Percentiles rank a stretch among this genome's conserved stretches.
These are phyloP conservation scores for Clonostachys rhizophaga DNA, from an alignment of 2,329 filamentous ascomycete species.

Conservation along the genomic window DNA sequence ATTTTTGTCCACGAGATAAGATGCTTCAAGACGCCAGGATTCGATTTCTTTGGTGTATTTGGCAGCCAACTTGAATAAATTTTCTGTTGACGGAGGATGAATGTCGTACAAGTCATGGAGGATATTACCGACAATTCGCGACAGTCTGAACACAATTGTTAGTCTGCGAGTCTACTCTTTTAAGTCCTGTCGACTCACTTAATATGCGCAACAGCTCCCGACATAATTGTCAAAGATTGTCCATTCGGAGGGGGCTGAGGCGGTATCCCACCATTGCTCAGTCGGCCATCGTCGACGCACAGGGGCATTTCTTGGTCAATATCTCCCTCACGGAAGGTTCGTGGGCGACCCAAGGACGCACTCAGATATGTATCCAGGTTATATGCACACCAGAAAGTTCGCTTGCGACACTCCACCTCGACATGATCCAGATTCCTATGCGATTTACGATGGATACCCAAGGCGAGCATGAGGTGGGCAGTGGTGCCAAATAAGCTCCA, in stretches of 20 bases:
- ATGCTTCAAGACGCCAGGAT: constrained; percentile 23
- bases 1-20: constrained; percentile 29
- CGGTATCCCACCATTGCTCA: constrained; percentile 12
- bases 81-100: constrained; percentile 15
- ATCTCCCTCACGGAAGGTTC: constrained; percentile 59
- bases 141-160: constrained; percentile 10
- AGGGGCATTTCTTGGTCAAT: constrained; percentile 59
- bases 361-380: constrained; percentile 61
- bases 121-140: constrained; percentile 23
- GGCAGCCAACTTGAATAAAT: constrained; percentile 17
- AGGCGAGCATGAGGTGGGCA: constrained; percentile 26
- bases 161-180: neutral
- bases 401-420: constrained; percentile 29
- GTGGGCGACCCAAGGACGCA: constrained; percentile 54
- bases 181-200: constrained; percentile 11
- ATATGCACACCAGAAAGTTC: constrained; percentile 61
- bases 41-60: constrained; percentile 20
- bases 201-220: constrained; percentile 23
- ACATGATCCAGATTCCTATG: constrained; percentile 16
- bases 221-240: constrained; percentile 15
- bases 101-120: constrained; percentile 27
- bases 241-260: neutral
- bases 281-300: constrained; percentile 46
- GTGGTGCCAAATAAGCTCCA: constrained; percentile 39
- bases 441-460: constrained; percentile 32